phyloP scores from a whole-genome alignment of 2,329 filamentous ascomycete species.

The Sporothrix brunneoviolacea region DNA sequence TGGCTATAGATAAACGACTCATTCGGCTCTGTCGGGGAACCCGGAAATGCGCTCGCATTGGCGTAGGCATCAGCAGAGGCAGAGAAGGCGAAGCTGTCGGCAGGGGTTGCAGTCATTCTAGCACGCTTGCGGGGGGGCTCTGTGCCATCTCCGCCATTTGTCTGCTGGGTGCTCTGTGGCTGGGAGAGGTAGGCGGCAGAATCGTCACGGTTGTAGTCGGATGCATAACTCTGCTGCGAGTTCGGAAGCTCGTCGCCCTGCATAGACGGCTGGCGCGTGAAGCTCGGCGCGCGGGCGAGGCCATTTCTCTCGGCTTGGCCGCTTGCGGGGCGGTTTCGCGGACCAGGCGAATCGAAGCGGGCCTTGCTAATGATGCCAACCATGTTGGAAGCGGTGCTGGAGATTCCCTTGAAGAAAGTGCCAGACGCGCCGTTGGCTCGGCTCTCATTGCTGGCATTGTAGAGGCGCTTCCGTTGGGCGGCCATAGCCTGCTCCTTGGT shows the following conservation, averaged over 20 bases:
- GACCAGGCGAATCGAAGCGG: slow-evolving; percentile 79
- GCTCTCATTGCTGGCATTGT: slow-evolving; percentile 66
- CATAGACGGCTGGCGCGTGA: slow-evolving; percentile 64
- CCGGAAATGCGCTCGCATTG: slow-evolving; percentile 43
- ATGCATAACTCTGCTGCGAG: slow-evolving; percentile 78
- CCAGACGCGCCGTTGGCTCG: slow-evolving; percentile 62
- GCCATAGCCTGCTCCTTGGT: slow-evolving; percentile 99
- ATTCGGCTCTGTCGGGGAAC: slow-evolving; percentile 73
- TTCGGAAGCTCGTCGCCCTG: slow-evolving; percentile 66
- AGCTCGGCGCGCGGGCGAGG: slow-evolving; percentile 59
- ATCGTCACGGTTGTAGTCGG: slow-evolving; percentile 71
- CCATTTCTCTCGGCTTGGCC: slow-evolving; percentile 36
- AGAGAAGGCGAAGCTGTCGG: slow-evolving; percentile 49
- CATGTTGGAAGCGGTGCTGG: slow-evolving; percentile 82
- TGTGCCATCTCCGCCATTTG: slow-evolving; percentile 49
- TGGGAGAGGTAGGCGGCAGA: slow-evolving; percentile 60
- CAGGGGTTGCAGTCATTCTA: slow-evolving; percentile 48
- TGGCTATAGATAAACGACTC: slow-evolving; percentile 69
- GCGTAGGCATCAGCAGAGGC: slow-evolving; percentile 33
- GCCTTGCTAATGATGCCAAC: slow-evolving; percentile 97
- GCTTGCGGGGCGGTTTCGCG: slow-evolving; percentile 42
- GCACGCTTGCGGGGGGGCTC: slow-evolving; percentile 82
- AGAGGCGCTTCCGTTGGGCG: slow-evolving; percentile 84
- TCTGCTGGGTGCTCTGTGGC: slow-evolving; percentile 29
- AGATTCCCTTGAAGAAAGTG: slow-evolving; percentile 97